A percentile compares a stretch with the other conserved stretches of the same genome.
Evolutionary conservation across 768 basidiomycete species (phyloP).

Genomic region (Amanita rimosa): DNA sequence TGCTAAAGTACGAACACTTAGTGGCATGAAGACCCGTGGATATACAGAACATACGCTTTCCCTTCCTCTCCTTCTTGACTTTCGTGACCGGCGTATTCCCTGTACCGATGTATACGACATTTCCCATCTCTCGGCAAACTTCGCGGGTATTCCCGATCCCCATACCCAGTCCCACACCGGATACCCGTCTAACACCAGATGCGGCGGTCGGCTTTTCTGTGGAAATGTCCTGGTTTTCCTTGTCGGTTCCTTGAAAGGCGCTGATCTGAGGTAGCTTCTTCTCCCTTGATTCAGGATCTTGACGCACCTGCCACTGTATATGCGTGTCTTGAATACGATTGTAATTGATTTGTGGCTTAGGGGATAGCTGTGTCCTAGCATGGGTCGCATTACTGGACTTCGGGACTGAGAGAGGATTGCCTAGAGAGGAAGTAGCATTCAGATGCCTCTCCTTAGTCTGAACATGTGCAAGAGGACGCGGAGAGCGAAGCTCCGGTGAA

Average conservation of each 20-base stretch:
- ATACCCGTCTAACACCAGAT: conserved; percentile 19
- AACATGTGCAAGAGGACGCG: neutral
- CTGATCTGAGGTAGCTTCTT: neutral
- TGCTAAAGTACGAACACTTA: conserved; percentile 23
- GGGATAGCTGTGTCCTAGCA: neutral
- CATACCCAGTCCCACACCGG: conserved; percentile 17
- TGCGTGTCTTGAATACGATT: neutral
- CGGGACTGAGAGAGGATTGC: neutral
- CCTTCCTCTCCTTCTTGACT: conserved; percentile 38
- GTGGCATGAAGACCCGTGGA: conserved; percentile 1
- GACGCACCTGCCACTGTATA: neutral
- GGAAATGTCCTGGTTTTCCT: conserved; percentile 29
- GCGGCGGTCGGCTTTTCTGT: conserved; percentile 30
- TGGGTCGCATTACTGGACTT: neutral
- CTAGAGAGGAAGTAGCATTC: neutral
- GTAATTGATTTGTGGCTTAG: neutral
- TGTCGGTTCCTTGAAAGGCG: conserved; percentile 17
- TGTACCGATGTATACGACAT: conserved; percentile 26
- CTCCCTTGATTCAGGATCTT: neutral
- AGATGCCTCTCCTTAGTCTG: neutral
- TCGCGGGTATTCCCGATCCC: conserved; percentile 21
- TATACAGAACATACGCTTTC: conserved; percentile 34
- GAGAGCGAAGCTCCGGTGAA: neutral
- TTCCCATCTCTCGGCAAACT: conserved; percentile 41
- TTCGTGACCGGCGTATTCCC: conserved; percentile 15